Evolutionary conservation across 192 early-diverging fungal genomes (phyloP).

Genomic region (Oehlia diaphana): DNA sequence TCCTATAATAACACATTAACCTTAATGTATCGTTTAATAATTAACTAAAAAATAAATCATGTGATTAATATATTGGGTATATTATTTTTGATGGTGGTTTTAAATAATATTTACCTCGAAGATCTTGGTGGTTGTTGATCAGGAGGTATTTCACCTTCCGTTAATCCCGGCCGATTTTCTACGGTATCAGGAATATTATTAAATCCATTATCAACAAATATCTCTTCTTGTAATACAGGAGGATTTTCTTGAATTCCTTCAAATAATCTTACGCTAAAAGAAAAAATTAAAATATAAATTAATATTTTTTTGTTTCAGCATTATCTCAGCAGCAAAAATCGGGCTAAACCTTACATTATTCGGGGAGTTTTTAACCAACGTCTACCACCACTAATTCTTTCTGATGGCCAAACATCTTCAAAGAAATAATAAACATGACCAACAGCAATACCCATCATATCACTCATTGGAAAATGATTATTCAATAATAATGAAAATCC

Average conservation of each 20-base stretch:
- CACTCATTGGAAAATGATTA: slow-evolving; percentile 72
- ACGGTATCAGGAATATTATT: not conserved
- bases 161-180: not conserved
- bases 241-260: slow-evolving; percentile 1
- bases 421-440: slow-evolving; percentile 97
- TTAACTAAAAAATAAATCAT: not conserved
- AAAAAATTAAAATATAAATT: not conserved
- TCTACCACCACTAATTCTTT: slow-evolving; percentile 59
- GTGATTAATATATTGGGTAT: not conserved
- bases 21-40: too few relatives aligned
- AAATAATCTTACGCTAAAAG: slow-evolving; percentile 6
- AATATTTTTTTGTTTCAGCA: not conserved
- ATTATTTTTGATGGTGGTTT: not conserved
- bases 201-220: not conserved
- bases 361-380: slow-evolving; percentile 56
- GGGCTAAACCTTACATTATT: slow-evolving; percentile 44
- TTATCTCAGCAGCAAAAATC: not conserved
- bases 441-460: slow-evolving; percentile 81
- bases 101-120: not conserved
- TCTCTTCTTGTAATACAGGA: not conserved
- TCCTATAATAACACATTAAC: too few relatives aligned
- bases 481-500: slow-evolving; percentile 85
- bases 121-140: not conserved
- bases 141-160: not conserved
- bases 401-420: slow-evolving; percentile 88